phyloP scores from a whole-genome alignment of 495 filamentous ascomycete species.

The Annulohypoxylon bovei region DNA sequence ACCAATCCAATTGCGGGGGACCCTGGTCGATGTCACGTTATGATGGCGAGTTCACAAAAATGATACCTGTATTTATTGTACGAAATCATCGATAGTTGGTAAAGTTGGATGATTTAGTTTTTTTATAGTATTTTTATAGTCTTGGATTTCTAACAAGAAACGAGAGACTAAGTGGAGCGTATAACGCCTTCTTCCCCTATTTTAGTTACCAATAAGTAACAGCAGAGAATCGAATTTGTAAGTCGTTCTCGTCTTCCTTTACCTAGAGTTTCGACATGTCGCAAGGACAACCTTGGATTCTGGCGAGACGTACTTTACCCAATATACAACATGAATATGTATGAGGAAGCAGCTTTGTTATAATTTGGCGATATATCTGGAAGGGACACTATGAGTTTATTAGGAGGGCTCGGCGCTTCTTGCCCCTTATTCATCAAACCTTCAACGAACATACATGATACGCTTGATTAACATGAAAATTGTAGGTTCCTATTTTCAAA shows the following conservation, averaged over 20 bases:
- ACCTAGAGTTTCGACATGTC: neutral
- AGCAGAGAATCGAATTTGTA: conserved; percentile 5
- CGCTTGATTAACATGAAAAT: conserved; percentile 11
- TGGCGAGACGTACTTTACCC: neutral
- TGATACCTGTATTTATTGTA: neutral
- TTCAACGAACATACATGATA: neutral
- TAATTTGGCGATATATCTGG: neutral
- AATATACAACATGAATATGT: neutral
- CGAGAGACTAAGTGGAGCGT: conserved; percentile 1
- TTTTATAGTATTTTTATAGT: neutral
- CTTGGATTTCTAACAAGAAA: neutral
- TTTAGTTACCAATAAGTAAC: neutral
- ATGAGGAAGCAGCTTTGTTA: neutral
- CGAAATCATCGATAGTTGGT: neutral
- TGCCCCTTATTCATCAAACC: neutral
- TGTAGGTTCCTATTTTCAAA: neutral
- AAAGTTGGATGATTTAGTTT: neutral
- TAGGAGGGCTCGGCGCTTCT: neutral
- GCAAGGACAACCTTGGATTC: neutral
- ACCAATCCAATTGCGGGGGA: conserved; percentile 38
- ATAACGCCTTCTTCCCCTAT: neutral
- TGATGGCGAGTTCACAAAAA: conserved; percentile 28
- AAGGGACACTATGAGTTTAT: neutral
- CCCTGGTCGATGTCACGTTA: conserved; percentile 43
- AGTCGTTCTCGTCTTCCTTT: conserved; percentile 6